phyloP scores from a whole-genome alignment of 2,329 filamentous ascomycete species.

The Pseudocercospora pini-densiflorae region DNA sequence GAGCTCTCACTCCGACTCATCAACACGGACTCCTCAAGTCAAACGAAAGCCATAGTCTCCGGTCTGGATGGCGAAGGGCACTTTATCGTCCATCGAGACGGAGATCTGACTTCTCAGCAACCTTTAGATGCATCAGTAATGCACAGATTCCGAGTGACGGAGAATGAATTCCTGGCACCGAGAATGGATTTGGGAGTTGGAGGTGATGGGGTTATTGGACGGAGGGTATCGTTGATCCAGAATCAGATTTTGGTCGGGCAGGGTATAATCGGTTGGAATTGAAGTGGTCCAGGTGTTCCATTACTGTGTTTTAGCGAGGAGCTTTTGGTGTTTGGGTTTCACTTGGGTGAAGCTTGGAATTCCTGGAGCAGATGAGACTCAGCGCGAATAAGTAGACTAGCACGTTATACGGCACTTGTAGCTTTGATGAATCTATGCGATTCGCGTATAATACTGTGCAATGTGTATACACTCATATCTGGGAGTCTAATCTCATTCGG shows the following conservation, averaged over 20 bases:
- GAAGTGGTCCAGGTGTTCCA: background rate
- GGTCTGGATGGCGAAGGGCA: constrained; percentile 19
- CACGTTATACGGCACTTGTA: background rate
- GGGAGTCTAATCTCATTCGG: background rate
- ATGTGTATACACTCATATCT: background rate
- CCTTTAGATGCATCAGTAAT: constrained; percentile 16
- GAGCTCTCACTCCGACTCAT: constrained; percentile 31
- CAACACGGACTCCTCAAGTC: background rate
- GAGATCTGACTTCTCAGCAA: constrained; percentile 26
- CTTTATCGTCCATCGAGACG: constrained; percentile 22
- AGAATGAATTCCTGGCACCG: constrained; percentile 17
- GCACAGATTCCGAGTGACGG: constrained; percentile 27
- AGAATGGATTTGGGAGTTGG: constrained; percentile 35
- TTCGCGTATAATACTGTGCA: background rate
- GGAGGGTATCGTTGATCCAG: constrained; percentile 32
- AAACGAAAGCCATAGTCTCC: constrained; percentile 31
- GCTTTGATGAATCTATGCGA: background rate
- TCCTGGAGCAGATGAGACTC: background rate
- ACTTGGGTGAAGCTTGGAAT: background rate
- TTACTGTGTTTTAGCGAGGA: background rate
- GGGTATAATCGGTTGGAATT: constrained; percentile 38
- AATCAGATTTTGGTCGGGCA: constrained; percentile 28
- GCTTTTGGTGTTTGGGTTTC: background rate
- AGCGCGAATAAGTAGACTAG: background rate
- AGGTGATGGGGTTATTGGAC: constrained; percentile 34